Conservation (phyloP, 768 basidiomycete genomes). For the Tricholoma hemisulphureum region DNA sequence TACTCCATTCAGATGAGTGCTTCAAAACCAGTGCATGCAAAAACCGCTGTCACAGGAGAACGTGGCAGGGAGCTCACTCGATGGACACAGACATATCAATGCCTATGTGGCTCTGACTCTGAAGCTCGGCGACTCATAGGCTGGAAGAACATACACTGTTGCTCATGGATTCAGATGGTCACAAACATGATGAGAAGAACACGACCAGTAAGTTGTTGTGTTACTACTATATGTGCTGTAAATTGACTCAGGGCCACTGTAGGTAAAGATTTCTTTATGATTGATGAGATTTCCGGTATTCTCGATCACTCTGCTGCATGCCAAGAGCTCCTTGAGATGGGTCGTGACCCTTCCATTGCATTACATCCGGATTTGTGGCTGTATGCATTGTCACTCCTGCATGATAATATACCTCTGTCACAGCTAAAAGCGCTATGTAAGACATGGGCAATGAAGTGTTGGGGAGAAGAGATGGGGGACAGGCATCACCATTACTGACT, state of each 20-base stretch:
- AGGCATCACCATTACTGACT: conserved; percentile 13
- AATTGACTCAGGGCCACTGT: no score
- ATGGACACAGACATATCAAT: conserved; percentile 13
- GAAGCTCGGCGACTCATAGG: conserved; percentile 18
- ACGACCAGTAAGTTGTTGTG: background rate
- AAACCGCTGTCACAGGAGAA: background rate
- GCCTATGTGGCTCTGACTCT: no score
- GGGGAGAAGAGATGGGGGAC: conserved; percentile 18
- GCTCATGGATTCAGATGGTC: no score
- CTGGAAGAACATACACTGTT: no score
- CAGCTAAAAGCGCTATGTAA: conserved; percentile 20
- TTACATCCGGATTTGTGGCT: background rate
- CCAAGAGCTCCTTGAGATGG: conserved; percentile 10
- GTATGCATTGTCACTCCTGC: conserved; percentile 14
- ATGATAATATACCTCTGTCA: conserved; percentile 18
- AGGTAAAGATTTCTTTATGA: no score
- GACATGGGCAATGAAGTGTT: conserved; percentile 16
- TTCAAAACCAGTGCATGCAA: background rate
- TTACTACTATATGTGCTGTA: background rate
- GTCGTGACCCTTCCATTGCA: conserved; percentile 1
- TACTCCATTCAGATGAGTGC: conserved; percentile 13
- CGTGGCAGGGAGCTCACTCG: background rate
- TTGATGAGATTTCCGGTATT: no score
- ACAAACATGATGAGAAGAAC: conserved; percentile 10
- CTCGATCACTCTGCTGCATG: conserved; percentile 14